Evolutionary conservation across 371 early-diverging fungal species (phyloP), one percentile per base, ranked within the genome.

Genomic region (Lichtheimia corymbifera): DNA sequence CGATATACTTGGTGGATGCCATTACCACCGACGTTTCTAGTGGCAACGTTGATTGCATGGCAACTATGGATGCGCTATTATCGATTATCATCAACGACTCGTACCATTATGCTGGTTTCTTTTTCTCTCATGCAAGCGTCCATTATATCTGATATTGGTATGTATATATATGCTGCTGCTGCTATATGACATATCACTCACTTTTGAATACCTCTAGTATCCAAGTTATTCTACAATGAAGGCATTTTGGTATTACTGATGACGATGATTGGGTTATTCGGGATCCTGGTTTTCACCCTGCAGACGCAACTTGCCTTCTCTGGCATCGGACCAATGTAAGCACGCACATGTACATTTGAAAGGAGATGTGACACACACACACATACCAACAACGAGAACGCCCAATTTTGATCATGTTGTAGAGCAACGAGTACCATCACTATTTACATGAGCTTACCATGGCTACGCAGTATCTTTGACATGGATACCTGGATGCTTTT

Each of bases 51-150:
- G 3, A 45, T 63, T 14, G 65, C 67, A 27, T 76, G 75, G 75
- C 70, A 72, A 25, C 62, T 80, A 24, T 80, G 80, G 80, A 56
- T 68, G 20, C 68, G 70, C 11, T 74, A 80, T 40, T 72, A 70
- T 22, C 72, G 70, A 28, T 14, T 80, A 15, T 67, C 76, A 13
- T 24, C 22, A 7, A 30, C 35, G 2, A 57, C 55, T 24, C 70
- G 71, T 18, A 50, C 45, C 12, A 55, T 59, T 11, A 24, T 73
- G 15, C 52, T 79, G 15, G 40, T 41, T 2, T 22, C 76, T 1
- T 74, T 72, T 20, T 74, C 76, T 0, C 27, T 67, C 9, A 51
- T 73, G 0, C 62, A 67, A 44, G 63, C 68, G 1, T 56, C 70
- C 25, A 69, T 71, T 41, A 50, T 76, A 9, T 67, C 72, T 28